Evolutionary conservation across 805 yeast species (phyloP).

Genomic region (Wickerhamiella shivajii): DNA sequence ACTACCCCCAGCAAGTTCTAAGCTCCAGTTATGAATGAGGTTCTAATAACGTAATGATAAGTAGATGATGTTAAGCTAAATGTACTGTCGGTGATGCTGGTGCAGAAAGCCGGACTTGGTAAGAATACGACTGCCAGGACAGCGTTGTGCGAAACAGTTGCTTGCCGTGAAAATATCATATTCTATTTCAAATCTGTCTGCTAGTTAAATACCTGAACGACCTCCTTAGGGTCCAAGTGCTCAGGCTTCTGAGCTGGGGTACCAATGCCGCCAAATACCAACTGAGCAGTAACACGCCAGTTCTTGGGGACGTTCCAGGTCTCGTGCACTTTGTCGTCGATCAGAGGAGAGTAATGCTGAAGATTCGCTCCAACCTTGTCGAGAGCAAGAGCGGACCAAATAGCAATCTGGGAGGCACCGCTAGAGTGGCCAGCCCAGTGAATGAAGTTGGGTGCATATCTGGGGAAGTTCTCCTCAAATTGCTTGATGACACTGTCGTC

Average conservation of each 20-base stretch:
- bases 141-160: too few relatives aligned
- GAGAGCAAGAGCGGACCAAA: slow-evolving; percentile 35
- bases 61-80: too few relatives aligned
- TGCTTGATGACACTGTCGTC: slow-evolving; percentile 29
- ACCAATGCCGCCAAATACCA: slow-evolving; percentile 33
- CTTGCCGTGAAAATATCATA: too few relatives aligned
- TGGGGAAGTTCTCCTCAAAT: slow-evolving; percentile 32
- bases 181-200: too few relatives aligned
- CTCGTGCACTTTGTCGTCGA: slow-evolving; percentile 26
- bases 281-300: slow-evolving; percentile 36
- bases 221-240: too few relatives aligned
- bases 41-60: too few relatives aligned
- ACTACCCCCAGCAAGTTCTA: too few relatives aligned
- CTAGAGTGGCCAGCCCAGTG: slow-evolving; percentile 33
- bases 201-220: too few relatives aligned
- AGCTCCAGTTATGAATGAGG: too few relatives aligned
- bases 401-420: slow-evolving; percentile 34
- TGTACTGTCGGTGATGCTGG: too few relatives aligned
- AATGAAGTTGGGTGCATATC: slow-evolving; percentile 33
- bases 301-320: slow-evolving; percentile 29
- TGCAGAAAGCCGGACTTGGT: too few relatives aligned
- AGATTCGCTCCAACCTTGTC: slow-evolving; percentile 37
- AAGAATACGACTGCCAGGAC: too few relatives aligned
- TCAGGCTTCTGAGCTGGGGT: slow-evolving; percentile 6
- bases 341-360: slow-evolving; percentile 38